Evolutionary conservation across 495 filamentous ascomycete genomes (phyloP).

Genomic region (Astrothelium macrocarpum): DNA sequence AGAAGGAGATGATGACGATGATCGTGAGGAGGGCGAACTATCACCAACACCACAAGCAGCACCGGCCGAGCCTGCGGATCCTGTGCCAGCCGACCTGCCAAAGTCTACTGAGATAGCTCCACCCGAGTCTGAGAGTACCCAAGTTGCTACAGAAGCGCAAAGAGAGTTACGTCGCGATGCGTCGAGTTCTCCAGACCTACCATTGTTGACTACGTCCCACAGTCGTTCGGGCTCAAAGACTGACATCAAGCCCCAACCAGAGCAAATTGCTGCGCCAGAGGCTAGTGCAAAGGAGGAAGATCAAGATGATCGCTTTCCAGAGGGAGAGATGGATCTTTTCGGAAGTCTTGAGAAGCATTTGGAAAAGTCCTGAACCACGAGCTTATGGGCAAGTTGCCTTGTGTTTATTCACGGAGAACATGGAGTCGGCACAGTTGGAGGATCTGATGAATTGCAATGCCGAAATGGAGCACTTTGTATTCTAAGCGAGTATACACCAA

Average conservation of each 20-base stretch:
- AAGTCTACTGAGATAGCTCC: background rate
- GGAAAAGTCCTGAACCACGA: slow-evolving; percentile 10
- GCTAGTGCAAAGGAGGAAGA: background rate
- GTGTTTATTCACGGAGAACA: too few species aligned
- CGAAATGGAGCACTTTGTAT: background rate
- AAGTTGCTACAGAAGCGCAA: background rate
- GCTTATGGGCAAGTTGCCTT: too few species aligned
- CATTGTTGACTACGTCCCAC: slow-evolving; percentile 23
- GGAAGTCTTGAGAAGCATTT: slow-evolving; percentile 35
- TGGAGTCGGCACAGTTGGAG: background rate
- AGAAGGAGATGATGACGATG: slow-evolving; percentile 26
- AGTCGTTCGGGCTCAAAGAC: slow-evolving; percentile 28
- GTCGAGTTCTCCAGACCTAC: slow-evolving; percentile 29
- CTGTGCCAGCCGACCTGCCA: slow-evolving; percentile 8
- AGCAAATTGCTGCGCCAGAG: slow-evolving; percentile 1
- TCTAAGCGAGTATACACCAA: background rate
- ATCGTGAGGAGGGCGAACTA: slow-evolving; percentile 23
- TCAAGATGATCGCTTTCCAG: slow-evolving; percentile 21
- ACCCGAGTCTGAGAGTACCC: background rate
- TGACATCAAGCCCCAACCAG: slow-evolving; percentile 10
- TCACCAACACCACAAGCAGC: slow-evolving; percentile 2
- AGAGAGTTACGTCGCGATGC: slow-evolving; percentile 8
- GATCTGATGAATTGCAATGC: background rate
- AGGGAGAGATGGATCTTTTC: slow-evolving; percentile 34
- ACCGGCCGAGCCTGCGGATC: slow-evolving; percentile 3